Conservation (phyloP, 768 basidiomycete genomes). For the Leccinum truebloodii region DNA sequence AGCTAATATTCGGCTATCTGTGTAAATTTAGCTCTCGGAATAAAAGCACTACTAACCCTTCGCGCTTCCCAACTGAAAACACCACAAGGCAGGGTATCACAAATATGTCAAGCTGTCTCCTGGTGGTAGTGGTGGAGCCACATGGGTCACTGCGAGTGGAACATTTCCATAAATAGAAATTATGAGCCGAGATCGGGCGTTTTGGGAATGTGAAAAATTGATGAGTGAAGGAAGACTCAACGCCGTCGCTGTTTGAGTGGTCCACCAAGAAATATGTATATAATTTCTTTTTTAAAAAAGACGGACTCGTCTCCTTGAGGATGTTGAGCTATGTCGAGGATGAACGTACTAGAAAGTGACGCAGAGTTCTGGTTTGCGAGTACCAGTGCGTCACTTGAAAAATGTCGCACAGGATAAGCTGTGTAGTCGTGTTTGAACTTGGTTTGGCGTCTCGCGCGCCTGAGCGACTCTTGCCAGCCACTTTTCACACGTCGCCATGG, state of each 20-base stretch:
- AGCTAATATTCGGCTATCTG: neutral
- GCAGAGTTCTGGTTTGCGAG: neutral
- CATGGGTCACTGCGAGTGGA: neutral
- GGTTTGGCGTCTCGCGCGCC: constrained; percentile 31
- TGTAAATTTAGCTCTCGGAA: neutral
- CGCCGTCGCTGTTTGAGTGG: constrained; percentile 18
- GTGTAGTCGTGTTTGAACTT: constrained; percentile 38
- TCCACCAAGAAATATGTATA: neutral
- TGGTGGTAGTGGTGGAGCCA: neutral
- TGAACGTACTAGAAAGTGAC: neutral
- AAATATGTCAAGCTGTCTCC: neutral
- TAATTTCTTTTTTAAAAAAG: neutral
- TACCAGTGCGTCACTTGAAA: neutral
- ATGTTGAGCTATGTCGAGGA: neutral
- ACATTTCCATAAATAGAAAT: constrained; percentile 28
- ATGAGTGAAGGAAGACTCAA: constrained; percentile 23
- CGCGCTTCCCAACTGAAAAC: neutral
- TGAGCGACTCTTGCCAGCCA: constrained; percentile 14
- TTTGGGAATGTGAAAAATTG: constrained; percentile 24
- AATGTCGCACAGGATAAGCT: constrained; percentile 10
- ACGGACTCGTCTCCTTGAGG: neutral
- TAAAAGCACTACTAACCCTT: neutral
- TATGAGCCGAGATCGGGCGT: constrained; percentile 21
- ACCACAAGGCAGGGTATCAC: neutral
- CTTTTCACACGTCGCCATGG: constrained; percentile 35